phyloP scores from a whole-genome alignment of 495 filamentous ascomycete species.

The Neurospora sp. region DNA sequence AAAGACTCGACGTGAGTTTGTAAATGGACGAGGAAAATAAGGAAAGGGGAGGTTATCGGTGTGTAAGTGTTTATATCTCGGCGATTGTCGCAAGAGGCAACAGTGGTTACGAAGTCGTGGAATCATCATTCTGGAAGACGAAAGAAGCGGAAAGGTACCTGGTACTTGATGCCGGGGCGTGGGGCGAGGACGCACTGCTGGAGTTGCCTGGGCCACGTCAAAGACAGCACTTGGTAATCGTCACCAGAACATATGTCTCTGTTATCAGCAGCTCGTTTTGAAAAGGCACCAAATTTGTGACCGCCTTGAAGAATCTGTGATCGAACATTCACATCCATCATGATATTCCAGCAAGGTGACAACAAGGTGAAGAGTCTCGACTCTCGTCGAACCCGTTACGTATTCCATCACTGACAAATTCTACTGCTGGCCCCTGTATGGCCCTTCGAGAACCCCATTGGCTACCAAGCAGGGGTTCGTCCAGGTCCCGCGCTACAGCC shows the following conservation, averaged over 20 bases:
- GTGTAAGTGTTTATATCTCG: background rate
- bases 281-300: background rate
- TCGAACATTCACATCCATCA: background rate
- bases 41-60: background rate
- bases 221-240: background rate
- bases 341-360: background rate
- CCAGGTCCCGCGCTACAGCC: background rate
- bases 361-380: background rate
- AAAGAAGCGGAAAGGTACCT: constrained; percentile 1
- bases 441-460: background rate
- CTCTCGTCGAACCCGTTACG: background rate
- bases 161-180: background rate
- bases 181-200: background rate
- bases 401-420: background rate
- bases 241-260: background rate
- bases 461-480: background rate
- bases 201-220: background rate
- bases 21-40: background rate
- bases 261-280: background rate
- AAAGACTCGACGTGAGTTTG: background rate
- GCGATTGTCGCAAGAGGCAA: constrained; percentile 5
- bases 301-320: background rate
- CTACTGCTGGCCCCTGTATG: background rate
- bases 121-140: constrained; percentile 9
- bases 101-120: constrained; percentile 11